Evolutionary conservation across 108 stramenopile species (phyloP), one percentile per base, ranked within the genome.

Genomic region (Stephanodiscus triporus): DNA sequence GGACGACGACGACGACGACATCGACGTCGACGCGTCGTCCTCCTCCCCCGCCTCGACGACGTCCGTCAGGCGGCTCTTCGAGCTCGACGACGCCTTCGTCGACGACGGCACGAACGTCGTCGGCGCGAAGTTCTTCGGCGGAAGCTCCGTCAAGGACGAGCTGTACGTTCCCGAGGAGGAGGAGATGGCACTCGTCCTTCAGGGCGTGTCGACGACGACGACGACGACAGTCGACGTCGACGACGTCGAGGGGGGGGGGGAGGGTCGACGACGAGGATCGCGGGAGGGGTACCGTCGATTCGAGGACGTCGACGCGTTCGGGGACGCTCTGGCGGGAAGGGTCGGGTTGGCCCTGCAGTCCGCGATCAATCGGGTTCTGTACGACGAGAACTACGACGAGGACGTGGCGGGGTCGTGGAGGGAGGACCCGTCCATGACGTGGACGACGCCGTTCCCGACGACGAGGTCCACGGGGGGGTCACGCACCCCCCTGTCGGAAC

Each of bases 121-220:
- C 2, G 80, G 80, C 0, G 64, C 76, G 9, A 75, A 81, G 53
- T 81, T 81, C 72, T 81, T 81, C 73, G 92, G 92, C 42, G 92
- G 92, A 9, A 89, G 76, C 54, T 83, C 85, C 54, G 50, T 87
- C 60, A 93, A 93, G 63, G 90, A 91, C 37, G 92, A 91, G 78
- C 68, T 93, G 14, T 91, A 73, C 62, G 87, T 88, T 65, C 79
- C 86, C 45, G 78, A 81, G 19, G 89, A 79, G 19, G 92, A 93
- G 75, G 80, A 81, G 43, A 51, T 53, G 71, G 80, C 80, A 6
- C 56, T 66, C 38, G 80, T 77, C 45, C 57, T 81, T 17, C 76
- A 73, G 43, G 73, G 77, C 29, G 76, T 64, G 32, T 38, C 0
- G 54, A 78, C 20, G 64, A 48, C 2, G 73, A 55, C 7, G 55